Evolutionary conservation across 1,284 basidiomycete genomes (phyloP).

Genomic region (Boletus smithii): DNA sequence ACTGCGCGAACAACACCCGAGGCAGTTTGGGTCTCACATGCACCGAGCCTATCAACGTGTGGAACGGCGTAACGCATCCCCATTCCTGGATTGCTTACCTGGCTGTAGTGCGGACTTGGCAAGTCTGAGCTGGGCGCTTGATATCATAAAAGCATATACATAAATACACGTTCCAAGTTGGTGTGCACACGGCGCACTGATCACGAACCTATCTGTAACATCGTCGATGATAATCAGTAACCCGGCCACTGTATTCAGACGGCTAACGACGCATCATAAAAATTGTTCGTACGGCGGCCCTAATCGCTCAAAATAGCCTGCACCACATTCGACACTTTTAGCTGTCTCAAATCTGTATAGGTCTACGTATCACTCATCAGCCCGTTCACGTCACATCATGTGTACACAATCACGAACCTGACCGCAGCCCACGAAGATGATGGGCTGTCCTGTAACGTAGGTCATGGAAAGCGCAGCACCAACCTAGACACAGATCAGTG

Average conservation of each 20-base stretch:
- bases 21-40: neutral
- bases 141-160: neutral
- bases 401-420: constrained; percentile 57
- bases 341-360: constrained; percentile 87
- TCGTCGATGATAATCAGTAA: neutral
- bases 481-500: constrained; percentile 51
- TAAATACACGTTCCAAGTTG: neutral
- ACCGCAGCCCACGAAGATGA: constrained; percentile 94
- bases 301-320: constrained; percentile 81
- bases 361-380: constrained; percentile 54
- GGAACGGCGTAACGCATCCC: neutral
- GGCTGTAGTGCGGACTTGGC: too few species aligned
- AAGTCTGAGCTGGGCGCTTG: neutral
- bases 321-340: constrained; percentile 90
- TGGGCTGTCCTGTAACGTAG: constrained; percentile 94
- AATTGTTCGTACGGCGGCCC: constrained; percentile 10
- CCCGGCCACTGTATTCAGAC: neutral
- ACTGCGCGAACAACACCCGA: neutral
- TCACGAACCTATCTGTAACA: neutral
- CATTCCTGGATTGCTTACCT: neutral
- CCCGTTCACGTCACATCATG: constrained; percentile 3
- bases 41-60: neutral
- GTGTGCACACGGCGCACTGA: neutral
- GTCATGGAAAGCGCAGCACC: constrained; percentile 97
- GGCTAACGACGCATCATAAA: constrained; percentile 1